Conservation (phyloP, 176 grass and related monocot genomes). For the Themeda triandra region DNA sequence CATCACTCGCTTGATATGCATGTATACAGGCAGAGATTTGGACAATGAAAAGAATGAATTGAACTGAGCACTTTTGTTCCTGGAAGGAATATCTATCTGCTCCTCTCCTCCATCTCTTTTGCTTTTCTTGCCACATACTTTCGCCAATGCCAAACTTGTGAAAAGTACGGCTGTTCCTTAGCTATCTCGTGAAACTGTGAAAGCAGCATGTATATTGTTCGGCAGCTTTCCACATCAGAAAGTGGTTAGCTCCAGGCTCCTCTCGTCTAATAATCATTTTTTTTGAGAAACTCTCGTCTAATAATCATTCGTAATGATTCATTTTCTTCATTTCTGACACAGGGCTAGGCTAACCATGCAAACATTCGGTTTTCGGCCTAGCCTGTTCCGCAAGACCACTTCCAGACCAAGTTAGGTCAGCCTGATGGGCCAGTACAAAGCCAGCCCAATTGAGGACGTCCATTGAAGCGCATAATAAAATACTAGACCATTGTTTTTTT, state of each 20-base stretch:
- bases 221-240: conserved; percentile 17
- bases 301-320: neutral
- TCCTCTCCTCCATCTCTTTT: neutral
- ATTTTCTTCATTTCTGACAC: neutral
- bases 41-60: conserved; percentile 24
- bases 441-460: too few relatives aligned
- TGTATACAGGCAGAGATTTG: neutral
- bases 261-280: neutral
- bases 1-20: neutral
- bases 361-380: too few relatives aligned
- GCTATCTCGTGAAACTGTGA: neutral
- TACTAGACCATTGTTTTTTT: too few relatives aligned
- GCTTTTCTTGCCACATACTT: neutral
- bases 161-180: neutral
- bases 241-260: neutral
- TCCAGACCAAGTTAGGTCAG: too few relatives aligned
- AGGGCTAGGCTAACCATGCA: too few relatives aligned
- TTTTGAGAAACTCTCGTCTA: neutral
- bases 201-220: neutral
- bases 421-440: too few relatives aligned
- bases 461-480: too few relatives aligned
- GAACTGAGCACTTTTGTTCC: neutral
- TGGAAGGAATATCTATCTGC: conserved; percentile 4
- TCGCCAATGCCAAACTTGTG: neutral
- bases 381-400: too few relatives aligned